Conservation (phyloP, 768 basidiomycete species). For the Tylopilus plumbeoviolaceoides region DNA sequence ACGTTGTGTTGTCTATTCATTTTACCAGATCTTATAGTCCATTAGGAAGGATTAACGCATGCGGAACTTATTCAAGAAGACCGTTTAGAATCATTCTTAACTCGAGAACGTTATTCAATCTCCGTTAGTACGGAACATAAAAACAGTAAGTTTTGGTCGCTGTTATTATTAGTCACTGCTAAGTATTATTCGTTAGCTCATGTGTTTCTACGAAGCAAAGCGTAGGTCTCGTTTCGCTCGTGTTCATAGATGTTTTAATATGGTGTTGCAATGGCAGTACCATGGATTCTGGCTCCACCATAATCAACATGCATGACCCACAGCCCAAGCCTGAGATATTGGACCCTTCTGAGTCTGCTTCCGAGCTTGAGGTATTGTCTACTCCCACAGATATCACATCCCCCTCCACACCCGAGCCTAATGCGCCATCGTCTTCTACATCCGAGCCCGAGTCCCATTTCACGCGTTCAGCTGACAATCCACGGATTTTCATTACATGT, state of each 20-base stretch:
- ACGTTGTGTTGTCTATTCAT: too few relatives aligned
- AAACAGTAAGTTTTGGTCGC: neutral
- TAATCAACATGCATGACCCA: neutral
- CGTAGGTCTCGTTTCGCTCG: too few relatives aligned
- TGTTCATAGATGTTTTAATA: too few relatives aligned
- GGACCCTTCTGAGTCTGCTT: neutral
- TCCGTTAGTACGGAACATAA: too few relatives aligned
- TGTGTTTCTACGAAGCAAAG: too few relatives aligned
- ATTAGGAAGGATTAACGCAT: neutral
- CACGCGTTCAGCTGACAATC: neutral
- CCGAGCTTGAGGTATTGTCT: neutral
- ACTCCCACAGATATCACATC: too few relatives aligned
- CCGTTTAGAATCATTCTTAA: neutral
- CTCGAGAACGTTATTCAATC: too few relatives aligned
- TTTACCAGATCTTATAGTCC: neutral
- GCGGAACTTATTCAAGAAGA: neutral
- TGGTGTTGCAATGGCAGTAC: too few relatives aligned
- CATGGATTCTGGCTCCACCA: neutral
- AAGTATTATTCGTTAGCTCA: too few relatives aligned
- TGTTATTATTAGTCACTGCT: too few relatives aligned
- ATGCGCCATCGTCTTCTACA: neutral
- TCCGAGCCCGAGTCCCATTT: neutral
- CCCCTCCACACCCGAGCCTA: too few relatives aligned
- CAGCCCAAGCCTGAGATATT: neutral
- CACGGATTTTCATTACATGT: neutral